Conservation (phyloP, 2,329 filamentous ascomycete species). For the Microdochium trichocladiopsis region DNA sequence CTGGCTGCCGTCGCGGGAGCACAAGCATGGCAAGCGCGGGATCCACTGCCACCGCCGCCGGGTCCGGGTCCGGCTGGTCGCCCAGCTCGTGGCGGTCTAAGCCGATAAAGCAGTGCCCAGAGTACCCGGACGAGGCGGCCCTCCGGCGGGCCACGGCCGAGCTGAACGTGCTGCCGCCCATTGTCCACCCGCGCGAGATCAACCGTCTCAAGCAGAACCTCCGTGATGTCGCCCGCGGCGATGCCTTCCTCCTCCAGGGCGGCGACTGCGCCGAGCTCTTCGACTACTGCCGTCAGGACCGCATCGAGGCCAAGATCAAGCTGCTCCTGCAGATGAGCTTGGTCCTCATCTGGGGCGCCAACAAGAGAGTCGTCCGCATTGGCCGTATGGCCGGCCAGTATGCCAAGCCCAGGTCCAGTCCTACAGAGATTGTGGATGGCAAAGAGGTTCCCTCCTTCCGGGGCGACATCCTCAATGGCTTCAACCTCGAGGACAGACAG, state of each 20-base stretch:
- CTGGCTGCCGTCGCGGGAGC: neutral
- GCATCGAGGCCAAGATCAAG: conserved; percentile 96
- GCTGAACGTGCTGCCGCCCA: conserved; percentile 63
- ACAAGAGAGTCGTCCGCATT: conserved; percentile 82
- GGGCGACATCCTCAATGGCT: conserved; percentile 94
- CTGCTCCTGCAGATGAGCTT: conserved; percentile 94
- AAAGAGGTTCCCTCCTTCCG: conserved; percentile 82
- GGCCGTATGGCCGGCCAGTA: conserved; percentile 97
- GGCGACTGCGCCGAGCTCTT: conserved; percentile 97
- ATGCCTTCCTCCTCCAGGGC: conserved; percentile 90
- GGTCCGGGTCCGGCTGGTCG: conserved; percentile 34
- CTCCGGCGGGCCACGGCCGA: conserved; percentile 55
- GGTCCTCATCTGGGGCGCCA: conserved; percentile 82
- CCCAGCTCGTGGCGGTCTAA: conserved; percentile 69
- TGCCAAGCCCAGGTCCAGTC: conserved; percentile 87
- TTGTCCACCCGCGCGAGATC: conserved; percentile 78
- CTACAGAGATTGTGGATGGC: conserved; percentile 75
- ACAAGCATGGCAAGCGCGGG: neutral
- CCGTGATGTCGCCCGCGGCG: conserved; percentile 79
- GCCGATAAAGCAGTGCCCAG: conserved; percentile 70
- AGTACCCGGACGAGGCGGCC: conserved; percentile 56
- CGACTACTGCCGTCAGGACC: conserved; percentile 83
- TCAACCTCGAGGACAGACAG: conserved; percentile 63
- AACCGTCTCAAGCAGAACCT: conserved; percentile 70
- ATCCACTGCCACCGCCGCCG: conserved; percentile 1